Evolutionary conservation across 768 basidiomycete genomes (phyloP), one percentile per base, ranked within the genome.

Genomic region (Saitozyma sp.): DNA sequence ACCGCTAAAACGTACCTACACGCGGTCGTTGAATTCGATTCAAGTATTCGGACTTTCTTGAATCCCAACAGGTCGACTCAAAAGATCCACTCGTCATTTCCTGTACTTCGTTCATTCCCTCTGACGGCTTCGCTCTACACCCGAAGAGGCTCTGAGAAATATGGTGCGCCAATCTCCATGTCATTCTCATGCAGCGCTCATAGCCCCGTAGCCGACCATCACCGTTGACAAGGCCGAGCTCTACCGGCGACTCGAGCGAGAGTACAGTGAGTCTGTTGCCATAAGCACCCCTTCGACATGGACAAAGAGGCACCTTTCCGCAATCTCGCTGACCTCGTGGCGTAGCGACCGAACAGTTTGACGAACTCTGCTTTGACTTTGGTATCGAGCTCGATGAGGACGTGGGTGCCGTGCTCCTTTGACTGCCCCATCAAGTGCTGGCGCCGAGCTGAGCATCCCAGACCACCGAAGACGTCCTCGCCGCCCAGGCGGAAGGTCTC

Each of bases 361-460:
- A 98, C 82, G 86, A 86, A 76, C 85, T 98, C 56, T 90, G 91
- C 71, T 99, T 99, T 82, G 92, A 98, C 69, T 99, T 94, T 81
- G 96, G 96, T 59, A 83, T 99, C 52, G 96, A 99, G 82, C 83
- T 98, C 41, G 96, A 99, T 75, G 96, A 96, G 81, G 96, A 99
- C 82, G 95, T 97, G 75, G 69, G 89, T 83, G 16, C 5, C 29
- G 29, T 29, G 13, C 45, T 49, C n/a, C 40, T 50, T 16, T 14
- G 10, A 10, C 14, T 57, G 19, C 38, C 7, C 20, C 13, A 38
- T 13, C 45, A 46, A 46, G 13, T n/a, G 8, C 56, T 48, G 20
- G 11, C 37, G 50, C 50, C 29, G 29, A 20, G 11, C 37, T 52
- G 50, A 29, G 50, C 3, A 3, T 19, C 11, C 37, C 67, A 96